Evolutionary conservation across 192 early-diverging fungal species (phyloP).

Genomic region (Chytriomyces sp.): DNA sequence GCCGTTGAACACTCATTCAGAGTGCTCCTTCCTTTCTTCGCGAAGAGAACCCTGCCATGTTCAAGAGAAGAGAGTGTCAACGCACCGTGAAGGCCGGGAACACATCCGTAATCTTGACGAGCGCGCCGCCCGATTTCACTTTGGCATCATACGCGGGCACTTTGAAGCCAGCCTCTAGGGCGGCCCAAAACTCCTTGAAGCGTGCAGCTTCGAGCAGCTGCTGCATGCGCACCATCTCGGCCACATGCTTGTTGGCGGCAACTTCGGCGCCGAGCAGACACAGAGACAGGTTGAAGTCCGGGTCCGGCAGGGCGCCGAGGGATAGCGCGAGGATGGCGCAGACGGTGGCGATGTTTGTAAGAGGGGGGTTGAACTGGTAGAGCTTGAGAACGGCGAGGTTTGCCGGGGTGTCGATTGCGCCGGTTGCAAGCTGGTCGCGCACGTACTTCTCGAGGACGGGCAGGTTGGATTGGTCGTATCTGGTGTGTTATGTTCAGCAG

Average conservation of each 20-base stretch:
- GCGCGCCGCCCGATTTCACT: conserved; percentile 39
- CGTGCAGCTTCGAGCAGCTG: conserved; percentile 69
- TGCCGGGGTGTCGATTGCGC: conserved; percentile 83
- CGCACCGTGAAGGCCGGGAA: conserved; percentile 12
- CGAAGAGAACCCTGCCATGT: too few relatives aligned
- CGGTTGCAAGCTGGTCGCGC: conserved; percentile 72
- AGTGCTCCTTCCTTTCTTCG: too few relatives aligned
- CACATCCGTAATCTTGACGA: conserved; percentile 54
- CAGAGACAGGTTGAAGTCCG: conserved; percentile 89
- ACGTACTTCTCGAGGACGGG: conserved; percentile 83
- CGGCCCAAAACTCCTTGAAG: conserved; percentile 38
- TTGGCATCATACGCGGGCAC: conserved; percentile 37
- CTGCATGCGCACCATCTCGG: conserved; percentile 70
- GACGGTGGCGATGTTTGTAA: conserved; percentile 70
- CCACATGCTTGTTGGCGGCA: conserved; percentile 51
- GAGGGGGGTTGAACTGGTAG: conserved; percentile 90
- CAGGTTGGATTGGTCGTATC: conserved; percentile 91
- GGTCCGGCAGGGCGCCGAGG: conserved; percentile 77
- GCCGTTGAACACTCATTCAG: too few relatives aligned
- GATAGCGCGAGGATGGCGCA: conserved; percentile 80
- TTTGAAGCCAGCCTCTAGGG: conserved; percentile 25
- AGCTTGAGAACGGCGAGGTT: conserved; percentile 91
- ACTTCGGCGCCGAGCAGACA: conserved; percentile 81
- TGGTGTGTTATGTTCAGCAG: neutral
- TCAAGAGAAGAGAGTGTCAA: neutral